Evolutionary conservation across 2,329 filamentous ascomycete genomes (phyloP), one percentile per base, ranked within the genome.

Genomic region (Myotisia sp.): DNA sequence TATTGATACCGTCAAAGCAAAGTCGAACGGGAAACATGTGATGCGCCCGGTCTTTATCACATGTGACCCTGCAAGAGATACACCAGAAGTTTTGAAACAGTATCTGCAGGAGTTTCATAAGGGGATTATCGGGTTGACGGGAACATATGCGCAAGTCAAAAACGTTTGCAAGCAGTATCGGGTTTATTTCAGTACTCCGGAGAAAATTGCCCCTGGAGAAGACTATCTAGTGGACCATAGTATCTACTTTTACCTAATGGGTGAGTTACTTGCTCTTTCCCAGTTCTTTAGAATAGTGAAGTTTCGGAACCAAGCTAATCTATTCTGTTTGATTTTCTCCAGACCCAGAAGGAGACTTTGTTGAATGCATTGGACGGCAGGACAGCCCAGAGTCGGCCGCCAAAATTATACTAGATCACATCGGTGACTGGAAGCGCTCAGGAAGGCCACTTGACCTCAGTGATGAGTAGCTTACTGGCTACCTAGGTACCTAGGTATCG

Each of bases 231-330:
- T 98, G 8, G 90, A 98, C 58, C 90, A 98, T 64, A 94, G 85
- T 58, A 98, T 98, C 47, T 98, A 98, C 67, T 98, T 98, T 52
- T 98, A 98, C 59, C 63, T 98, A 46, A 98, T 98, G 90, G 72
- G 71, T 76, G 55, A 58, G 69, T 62, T 19, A 24, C 26, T n/a
- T 20, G 6, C 2, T 29, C 29, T 26, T n/a, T 10, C 20, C 18
- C 13, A 2, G 16, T 19, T 13, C 5, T 29, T 38, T 34, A 14
- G 6, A 26, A 3, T 10, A n/a, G n/a, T n/a, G n/a, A n/a, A n/a
- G n/a, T n/a, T n/a, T n/a, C n/a, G n/a, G n/a, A n/a, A n/a, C n/a
- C n/a, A n/a, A n/a, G n/a, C n/a, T n/a, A n/a, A n/a, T n/a, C n/a
- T n/a, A n/a, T n/a, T n/a, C n/a, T n/a, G n/a, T n/a, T n/a, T n/a